Percentiles rank a stretch among this genome's conserved stretches.
Conservation (phyloP, 1,139 yeast genomes). For the Zhuliangozyma parablackwelliae region DNA sequence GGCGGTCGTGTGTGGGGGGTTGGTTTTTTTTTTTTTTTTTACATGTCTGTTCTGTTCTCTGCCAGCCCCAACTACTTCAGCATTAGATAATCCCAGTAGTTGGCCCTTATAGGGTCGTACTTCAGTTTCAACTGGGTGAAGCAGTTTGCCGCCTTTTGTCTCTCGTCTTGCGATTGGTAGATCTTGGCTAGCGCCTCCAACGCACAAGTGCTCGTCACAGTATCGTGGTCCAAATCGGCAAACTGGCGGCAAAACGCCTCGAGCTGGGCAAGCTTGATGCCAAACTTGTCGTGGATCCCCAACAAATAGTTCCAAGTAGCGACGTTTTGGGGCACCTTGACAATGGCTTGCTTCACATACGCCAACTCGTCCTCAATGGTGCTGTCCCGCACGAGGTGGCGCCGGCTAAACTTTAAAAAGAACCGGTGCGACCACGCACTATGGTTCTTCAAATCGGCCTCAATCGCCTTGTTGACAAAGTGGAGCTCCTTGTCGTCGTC, state of each 20-base stretch:
- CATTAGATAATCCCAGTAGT: constrained; percentile 55
- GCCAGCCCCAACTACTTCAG: too few relatives aligned
- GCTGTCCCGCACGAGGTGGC: constrained; percentile 10
- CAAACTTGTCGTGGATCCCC: constrained; percentile 49
- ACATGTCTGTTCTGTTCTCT: too few relatives aligned
- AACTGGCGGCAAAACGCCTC: constrained; percentile 42
- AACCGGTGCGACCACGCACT: constrained; percentile 92
- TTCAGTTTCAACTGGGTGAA: constrained; percentile 46
- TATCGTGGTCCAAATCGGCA: constrained; percentile 24
- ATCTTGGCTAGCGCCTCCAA: constrained; percentile 60
- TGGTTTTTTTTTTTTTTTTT: too few relatives aligned
- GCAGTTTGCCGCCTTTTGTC: constrained; percentile 32
- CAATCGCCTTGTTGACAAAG: constrained; percentile 48
- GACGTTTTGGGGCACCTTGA: constrained; percentile 70
- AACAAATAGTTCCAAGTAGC: constrained; percentile 82
- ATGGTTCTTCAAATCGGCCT: constrained; percentile 74
- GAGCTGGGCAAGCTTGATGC: constrained; percentile 28
- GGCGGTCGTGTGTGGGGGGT: too few relatives aligned
- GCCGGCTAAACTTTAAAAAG: constrained; percentile 45
- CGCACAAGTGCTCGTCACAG: constrained; percentile 56
- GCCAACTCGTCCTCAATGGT: constrained; percentile 26
- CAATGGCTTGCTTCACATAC: constrained; percentile 45
- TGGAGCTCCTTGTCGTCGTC: constrained; percentile 45
- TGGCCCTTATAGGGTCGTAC: constrained; percentile 64
- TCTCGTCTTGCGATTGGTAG: constrained; percentile 25